Conservation (phyloP, 1,284 basidiomycete genomes). For the Dichomitus squalens region DNA sequence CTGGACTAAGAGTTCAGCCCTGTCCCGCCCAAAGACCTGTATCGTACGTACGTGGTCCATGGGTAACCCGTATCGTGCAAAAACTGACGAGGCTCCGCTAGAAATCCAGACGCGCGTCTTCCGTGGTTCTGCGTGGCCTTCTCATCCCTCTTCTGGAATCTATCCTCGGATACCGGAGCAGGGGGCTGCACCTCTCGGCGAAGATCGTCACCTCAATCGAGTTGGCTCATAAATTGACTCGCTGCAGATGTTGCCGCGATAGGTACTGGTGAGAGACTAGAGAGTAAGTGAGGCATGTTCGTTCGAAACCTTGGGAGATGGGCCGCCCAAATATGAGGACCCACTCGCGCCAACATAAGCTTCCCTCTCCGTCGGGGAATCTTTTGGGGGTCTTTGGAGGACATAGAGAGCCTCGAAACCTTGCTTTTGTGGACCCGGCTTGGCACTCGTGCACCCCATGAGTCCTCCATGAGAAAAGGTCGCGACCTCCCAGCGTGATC, state of each 20-base stretch:
- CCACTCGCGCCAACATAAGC: slow-evolving; percentile 18
- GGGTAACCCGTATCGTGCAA: neutral
- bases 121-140: neutral
- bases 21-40: too few species aligned
- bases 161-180: neutral
- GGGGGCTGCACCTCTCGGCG: slow-evolving; percentile 1
- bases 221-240: neutral
- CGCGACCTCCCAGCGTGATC: neutral
- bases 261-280: slow-evolving; percentile 5
- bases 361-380: neutral
- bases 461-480: neutral
- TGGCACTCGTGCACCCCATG: slow-evolving; percentile 5
- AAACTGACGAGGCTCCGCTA: neutral
- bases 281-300: neutral
- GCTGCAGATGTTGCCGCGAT: slow-evolving; percentile 7
- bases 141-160: slow-evolving; percentile 2
- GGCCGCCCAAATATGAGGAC: slow-evolving; percentile 9
- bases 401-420: neutral
- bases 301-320: neutral
- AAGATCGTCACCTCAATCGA: slow-evolving; percentile 4
- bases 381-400: neutral
- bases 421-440: neutral
- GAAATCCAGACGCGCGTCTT: neutral
- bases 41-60: neutral
- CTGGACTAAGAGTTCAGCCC: too few species aligned